Percentiles rank a stretch among this genome's conserved stretches.
These are phyloP conservation scores for Xylariales sp. DNA, from an alignment of 2,329 filamentous ascomycete genomes.

Conservation along the genomic window DNA sequence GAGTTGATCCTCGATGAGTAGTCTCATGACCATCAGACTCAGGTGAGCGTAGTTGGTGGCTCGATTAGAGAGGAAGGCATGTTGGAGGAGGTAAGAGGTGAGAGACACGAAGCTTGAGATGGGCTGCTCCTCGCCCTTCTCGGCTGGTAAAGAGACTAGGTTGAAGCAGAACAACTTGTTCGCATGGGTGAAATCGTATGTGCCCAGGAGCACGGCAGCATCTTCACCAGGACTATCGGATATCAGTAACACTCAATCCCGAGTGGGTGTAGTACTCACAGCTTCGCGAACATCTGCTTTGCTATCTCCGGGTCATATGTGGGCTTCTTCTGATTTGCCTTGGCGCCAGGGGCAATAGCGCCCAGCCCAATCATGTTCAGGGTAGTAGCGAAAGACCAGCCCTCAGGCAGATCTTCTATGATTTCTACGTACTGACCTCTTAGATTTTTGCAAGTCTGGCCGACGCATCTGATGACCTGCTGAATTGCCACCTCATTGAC, in stretches of 20 bases:
- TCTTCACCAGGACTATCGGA: conserved; percentile 69
- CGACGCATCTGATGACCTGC: conserved; percentile 73
- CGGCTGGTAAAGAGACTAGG: conserved; percentile 61
- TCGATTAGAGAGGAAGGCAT: conserved; percentile 78
- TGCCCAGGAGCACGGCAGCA: conserved; percentile 74
- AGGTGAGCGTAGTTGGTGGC: conserved; percentile 80
- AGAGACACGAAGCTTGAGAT: conserved; percentile 81
- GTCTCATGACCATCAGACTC: conserved; percentile 77
- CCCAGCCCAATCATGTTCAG: conserved; percentile 82
- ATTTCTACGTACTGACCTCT: conserved; percentile 77
- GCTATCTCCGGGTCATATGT: conserved; percentile 72
- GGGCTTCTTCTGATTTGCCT: conserved; percentile 49
- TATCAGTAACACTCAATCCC: background rate
- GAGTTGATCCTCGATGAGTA: conserved; percentile 79
- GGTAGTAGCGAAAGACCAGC: conserved; percentile 79
- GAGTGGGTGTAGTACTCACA: conserved; percentile 51
- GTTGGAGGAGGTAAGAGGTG: conserved; percentile 88
- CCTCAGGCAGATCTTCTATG: conserved; percentile 84
- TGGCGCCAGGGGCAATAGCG: conserved; percentile 64
- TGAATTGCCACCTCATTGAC: conserved; percentile 86
- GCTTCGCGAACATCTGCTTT: conserved; percentile 71
- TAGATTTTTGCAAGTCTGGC: conserved; percentile 62
- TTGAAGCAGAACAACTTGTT: conserved; percentile 95
- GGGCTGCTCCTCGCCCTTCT: conserved; percentile 65
- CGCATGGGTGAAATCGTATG: conserved; percentile 89